These are phyloP conservation scores for Orbilia oligospora DNA, from an alignment of 2,329 filamentous ascomycete species.

Conservation along the genomic window DNA sequence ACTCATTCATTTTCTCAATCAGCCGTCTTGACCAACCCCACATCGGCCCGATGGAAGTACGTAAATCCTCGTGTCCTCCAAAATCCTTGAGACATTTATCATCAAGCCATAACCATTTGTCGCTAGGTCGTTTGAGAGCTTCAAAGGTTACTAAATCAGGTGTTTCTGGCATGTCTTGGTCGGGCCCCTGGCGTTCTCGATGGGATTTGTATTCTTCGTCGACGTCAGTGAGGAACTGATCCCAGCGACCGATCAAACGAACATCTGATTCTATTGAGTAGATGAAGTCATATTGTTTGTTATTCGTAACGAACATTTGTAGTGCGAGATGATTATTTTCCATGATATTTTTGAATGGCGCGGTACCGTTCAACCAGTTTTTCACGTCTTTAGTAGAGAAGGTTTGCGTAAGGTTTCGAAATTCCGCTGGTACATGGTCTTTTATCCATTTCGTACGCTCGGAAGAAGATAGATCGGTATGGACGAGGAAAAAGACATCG, in stretches of 20 bases:
- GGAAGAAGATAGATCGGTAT: neutral
- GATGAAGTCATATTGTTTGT: slow-evolving; percentile 45
- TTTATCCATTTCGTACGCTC: slow-evolving; percentile 2
- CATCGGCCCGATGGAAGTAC: slow-evolving; percentile 34
- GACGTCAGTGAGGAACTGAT: slow-evolving; percentile 23
- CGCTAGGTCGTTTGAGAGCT: neutral
- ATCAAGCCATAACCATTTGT: slow-evolving; percentile 26
- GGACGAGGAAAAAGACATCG: neutral
- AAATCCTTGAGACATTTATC: slow-evolving; percentile 29
- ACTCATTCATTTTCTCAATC: slow-evolving; percentile 40
- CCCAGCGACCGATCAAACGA: slow-evolving; percentile 43
- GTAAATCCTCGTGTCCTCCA: slow-evolving; percentile 18
- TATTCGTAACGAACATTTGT: slow-evolving; percentile 42
- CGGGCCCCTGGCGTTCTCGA: neutral
- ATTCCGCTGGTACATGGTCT: neutral
- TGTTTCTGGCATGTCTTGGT: slow-evolving; percentile 36
- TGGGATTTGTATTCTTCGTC: slow-evolving; percentile 38
- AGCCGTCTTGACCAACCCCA: slow-evolving; percentile 55
- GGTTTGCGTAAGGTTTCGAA: neutral
- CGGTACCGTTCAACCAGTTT: neutral
- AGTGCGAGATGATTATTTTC: slow-evolving; percentile 18
- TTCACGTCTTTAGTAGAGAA: slow-evolving; percentile 12
- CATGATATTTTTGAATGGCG: slow-evolving; percentile 16
- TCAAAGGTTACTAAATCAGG: slow-evolving; percentile 30
- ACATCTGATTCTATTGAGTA: slow-evolving; percentile 42